Conservation (phyloP, 2,329 filamentous ascomycete species). For the Diaporthe longicolla region DNA sequence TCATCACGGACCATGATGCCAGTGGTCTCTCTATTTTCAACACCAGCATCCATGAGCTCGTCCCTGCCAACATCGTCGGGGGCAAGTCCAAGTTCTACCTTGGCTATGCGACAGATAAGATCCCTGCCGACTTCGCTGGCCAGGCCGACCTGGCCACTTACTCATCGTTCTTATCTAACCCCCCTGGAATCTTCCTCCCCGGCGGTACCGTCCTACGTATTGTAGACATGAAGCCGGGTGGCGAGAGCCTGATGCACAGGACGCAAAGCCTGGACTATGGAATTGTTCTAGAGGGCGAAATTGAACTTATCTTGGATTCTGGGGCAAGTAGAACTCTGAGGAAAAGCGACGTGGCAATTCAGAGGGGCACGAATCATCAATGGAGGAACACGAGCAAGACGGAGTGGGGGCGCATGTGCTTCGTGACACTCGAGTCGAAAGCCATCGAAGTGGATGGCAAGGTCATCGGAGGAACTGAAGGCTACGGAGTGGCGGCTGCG, state of each 20-base stretch:
- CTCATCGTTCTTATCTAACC: constrained; percentile 1
- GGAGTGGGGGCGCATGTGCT: constrained; percentile 57
- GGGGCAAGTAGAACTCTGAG: constrained; percentile 58
- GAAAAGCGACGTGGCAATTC: constrained; percentile 62
- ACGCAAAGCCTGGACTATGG: constrained; percentile 65
- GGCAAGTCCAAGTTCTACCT: constrained; percentile 35
- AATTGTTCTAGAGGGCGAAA: constrained; percentile 62
- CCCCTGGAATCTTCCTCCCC: constrained; percentile 40
- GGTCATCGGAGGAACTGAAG: not conserved
- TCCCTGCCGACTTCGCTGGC: constrained; percentile 29
- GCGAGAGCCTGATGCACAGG: constrained; percentile 52
- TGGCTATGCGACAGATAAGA: constrained; percentile 13
- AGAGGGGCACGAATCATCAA: constrained; percentile 62
- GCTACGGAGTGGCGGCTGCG: constrained; percentile 42
- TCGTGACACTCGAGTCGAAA: constrained; percentile 51
- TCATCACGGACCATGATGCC: constrained; percentile 45
- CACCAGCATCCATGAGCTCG: constrained; percentile 34
- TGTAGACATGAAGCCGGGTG: constrained; percentile 44
- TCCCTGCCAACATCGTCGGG: constrained; percentile 36
- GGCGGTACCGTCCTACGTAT: constrained; percentile 43
- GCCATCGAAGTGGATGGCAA: constrained; percentile 47
- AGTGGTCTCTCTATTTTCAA: constrained; percentile 42
- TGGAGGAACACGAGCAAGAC: constrained; percentile 56
- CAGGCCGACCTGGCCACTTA: constrained; percentile 41
- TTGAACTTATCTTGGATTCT: constrained; percentile 64